Conservation (phyloP, 768 basidiomycete species). For the Lentinula guzmanii region DNA sequence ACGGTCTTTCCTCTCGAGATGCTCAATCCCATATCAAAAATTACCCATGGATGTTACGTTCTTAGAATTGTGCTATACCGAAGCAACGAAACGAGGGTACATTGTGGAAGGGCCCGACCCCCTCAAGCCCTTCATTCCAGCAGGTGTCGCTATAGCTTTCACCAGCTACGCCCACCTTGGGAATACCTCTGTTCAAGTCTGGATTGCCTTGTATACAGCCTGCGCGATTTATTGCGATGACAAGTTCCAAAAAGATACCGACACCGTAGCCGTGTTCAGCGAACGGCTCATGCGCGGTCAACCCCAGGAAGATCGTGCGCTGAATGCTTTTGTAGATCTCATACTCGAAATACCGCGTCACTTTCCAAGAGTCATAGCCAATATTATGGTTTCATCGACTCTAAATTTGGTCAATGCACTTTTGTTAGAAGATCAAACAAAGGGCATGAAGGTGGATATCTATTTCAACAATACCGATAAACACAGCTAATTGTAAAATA, state of each 20-base stretch:
- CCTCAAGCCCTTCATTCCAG: constrained; percentile 22
- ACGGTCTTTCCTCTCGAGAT: neutral
- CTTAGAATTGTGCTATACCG: constrained; percentile 14
- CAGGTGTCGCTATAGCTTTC: constrained; percentile 22
- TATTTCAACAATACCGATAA: neutral
- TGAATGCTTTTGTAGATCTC: constrained; percentile 27
- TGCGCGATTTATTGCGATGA: constrained; percentile 33
- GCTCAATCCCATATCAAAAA: constrained; percentile 2
- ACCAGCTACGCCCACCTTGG: constrained; percentile 23
- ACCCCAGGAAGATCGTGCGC: constrained; percentile 21
- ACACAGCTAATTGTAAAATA: neutral
- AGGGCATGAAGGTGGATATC: constrained; percentile 19
- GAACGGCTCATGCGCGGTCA: constrained; percentile 18
- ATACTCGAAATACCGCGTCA: constrained; percentile 21
- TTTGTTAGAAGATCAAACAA: constrained; percentile 24
- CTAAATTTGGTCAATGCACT: constrained; percentile 28
- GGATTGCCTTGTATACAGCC: constrained; percentile 34
- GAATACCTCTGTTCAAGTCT: constrained; percentile 21
- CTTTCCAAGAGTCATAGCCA: constrained; percentile 22
- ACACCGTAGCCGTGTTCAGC: constrained; percentile 26
- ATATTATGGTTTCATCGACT: constrained; percentile 28
- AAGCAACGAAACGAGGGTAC: constrained; percentile 19
- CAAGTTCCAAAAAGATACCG: constrained; percentile 16
- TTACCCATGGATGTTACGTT: constrained; percentile 7
- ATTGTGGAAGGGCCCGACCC: constrained; percentile 15